Evolutionary conservation across 306 rosid species (phyloP).

Genomic region (Lablab purpureus): DNA sequence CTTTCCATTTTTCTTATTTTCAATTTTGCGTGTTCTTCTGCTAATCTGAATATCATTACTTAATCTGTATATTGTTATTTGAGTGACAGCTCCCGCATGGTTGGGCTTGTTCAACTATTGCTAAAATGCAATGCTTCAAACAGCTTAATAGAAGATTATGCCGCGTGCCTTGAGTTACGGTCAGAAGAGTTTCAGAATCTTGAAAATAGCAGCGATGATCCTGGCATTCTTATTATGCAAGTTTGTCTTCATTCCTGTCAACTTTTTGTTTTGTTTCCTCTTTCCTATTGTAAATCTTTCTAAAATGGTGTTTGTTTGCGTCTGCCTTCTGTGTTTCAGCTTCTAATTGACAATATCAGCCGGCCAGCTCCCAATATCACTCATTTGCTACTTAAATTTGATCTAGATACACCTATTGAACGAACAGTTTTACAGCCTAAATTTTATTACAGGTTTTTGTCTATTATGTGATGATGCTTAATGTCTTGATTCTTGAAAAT

Average conservation of each 20-base stretch:
- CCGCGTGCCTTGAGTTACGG: slow-evolving; percentile 93
- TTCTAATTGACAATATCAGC: slow-evolving; percentile 87
- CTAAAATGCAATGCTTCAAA: slow-evolving; percentile 79
- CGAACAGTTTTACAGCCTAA: slow-evolving; percentile 87
- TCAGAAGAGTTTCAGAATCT: slow-evolving; percentile 77
- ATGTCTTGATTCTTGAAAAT: slow-evolving; percentile 26
- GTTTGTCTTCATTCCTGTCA: slow-evolving; percentile 52
- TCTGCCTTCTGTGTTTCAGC: slow-evolving; percentile 62
- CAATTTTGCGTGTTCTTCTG: slow-evolving; percentile 21
- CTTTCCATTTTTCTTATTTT: slow-evolving; percentile 39
- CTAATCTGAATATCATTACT: slow-evolving; percentile 23
- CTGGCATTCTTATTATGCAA: slow-evolving; percentile 95
- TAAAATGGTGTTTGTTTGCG: slow-evolving; percentile 23
- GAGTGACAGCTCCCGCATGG: slow-evolving; percentile 90
- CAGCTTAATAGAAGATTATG: slow-evolving; percentile 94
- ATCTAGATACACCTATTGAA: slow-evolving; percentile 81
- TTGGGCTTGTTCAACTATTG: slow-evolving; percentile 86
- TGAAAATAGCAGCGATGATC: slow-evolving; percentile 79
- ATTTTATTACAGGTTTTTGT: slow-evolving; percentile 86
- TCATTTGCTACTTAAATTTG: slow-evolving; percentile 90
- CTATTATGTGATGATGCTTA: slow-evolving; percentile 27
- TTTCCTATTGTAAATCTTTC: slow-evolving; percentile 17
- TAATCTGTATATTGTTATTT: slow-evolving; percentile 40
- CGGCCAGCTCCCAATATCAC: slow-evolving; percentile 93
- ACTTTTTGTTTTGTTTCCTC: slow-evolving; percentile 18